Base-by-base conservation (phyloP, 179 eudicot genomes). In the Silene vulgaris region DNA sequence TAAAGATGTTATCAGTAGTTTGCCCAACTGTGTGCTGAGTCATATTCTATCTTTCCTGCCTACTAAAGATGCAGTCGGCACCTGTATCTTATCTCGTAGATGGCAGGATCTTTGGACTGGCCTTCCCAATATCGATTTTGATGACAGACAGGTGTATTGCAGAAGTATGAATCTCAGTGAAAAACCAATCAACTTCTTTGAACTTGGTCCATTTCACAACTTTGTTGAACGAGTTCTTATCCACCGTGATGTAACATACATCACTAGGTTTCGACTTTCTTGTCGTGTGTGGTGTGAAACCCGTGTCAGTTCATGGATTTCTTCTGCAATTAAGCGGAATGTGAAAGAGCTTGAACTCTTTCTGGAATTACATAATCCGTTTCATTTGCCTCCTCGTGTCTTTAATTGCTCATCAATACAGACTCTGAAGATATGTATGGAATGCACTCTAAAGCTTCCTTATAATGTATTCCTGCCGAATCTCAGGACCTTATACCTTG, bases 271-370 rank as follows among this genome's bases (percentile, higher is more conserved):
- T 56, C 86, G 90, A 16, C 85, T 87, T 3, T 87, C 83, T 8
- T 87, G 89, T 72, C 76, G 86, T 54, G 89, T 85, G 23, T 87
- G 84, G 69, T 73, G 80, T 75, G 80, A 84, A 29, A 75, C 80
- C 71, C 87, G 82, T 74, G 80, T 87, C 37, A 74, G 71, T 61
- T 59, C 81, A 8, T 87, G 89, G 89, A 70, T 87, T 43, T 84
- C 86, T 60, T 69, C 81, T 69, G 87, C 83, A 48, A 71, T 87
- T 35, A 73, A 66, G 69, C 80, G 72, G 57, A 81, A 81, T 69
- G 73, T 85, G 61, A 80, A 80, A 80, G 89, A 87, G 74, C 89
- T 87, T 73, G 85, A 87, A 73, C 89, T 87, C 23, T 79, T 80
- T 64, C 78, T 87, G 60, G 80, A 82, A 32, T 82, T 83, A 52